Evolutionary conservation across 768 basidiomycete genomes (phyloP).

Genomic region (Hemileccinum impolitum): DNA sequence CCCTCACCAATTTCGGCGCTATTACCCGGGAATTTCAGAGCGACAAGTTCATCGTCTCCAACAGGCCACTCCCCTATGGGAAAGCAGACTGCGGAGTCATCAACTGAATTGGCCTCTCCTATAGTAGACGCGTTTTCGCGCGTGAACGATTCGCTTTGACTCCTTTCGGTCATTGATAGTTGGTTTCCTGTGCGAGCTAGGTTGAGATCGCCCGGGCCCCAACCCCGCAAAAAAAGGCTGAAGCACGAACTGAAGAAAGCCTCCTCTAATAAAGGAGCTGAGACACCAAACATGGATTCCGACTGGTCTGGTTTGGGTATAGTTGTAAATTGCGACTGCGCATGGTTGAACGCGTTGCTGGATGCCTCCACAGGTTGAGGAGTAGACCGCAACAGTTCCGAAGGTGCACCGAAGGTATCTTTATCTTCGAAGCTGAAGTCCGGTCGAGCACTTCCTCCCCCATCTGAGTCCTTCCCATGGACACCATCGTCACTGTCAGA

Average conservation of each 20-base stretch:
- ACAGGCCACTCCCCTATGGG: conserved; percentile 59
- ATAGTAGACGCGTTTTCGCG: not conserved
- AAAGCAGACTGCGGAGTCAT: conserved; percentile 10
- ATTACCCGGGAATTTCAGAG: conserved; percentile 30
- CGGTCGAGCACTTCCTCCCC: not conserved
- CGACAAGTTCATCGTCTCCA: conserved; percentile 66
- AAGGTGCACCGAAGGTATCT: conserved; percentile 24
- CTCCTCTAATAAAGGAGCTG: conserved; percentile 15
- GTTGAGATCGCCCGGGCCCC: not conserved
- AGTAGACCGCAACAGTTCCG: conserved; percentile 18
- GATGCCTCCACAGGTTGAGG: not conserved
- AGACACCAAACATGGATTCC: conserved; percentile 17
- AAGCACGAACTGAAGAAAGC: conserved; percentile 11
- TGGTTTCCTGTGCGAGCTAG: conserved; percentile 1
- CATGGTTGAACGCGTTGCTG: not conserved
- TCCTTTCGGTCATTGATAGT: not conserved
- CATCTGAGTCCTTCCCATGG: not conserved
- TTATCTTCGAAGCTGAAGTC: not conserved
- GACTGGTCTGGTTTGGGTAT: not conserved
- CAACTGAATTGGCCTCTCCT: not conserved
- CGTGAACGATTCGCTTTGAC: not conserved
- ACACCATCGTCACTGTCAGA: conserved; percentile 49
- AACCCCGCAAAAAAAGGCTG: not conserved
- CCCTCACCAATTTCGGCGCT: conserved; percentile 19
- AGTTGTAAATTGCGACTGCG: not conserved